These are phyloP conservation scores for Trichopus zeylanicus DNA, from an alignment of 116 monocot species.

Conservation along the genomic window DNA sequence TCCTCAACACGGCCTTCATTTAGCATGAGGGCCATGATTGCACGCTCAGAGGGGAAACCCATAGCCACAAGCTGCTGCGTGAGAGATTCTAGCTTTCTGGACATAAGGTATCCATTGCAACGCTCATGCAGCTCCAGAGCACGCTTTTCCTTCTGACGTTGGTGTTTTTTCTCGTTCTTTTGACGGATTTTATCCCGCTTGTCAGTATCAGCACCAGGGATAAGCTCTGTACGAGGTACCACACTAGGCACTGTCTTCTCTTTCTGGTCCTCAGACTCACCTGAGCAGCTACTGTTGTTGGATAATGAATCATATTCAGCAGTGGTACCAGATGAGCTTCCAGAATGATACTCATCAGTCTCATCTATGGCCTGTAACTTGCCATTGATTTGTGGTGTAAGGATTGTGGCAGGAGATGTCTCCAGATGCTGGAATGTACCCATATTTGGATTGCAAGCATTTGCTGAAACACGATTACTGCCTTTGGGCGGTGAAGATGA, in stretches of 20 bases:
- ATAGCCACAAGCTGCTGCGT: conserved; percentile 72
- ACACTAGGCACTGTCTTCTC: conserved; percentile 23
- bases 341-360: conserved; percentile 46
- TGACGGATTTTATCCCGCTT: conserved; percentile 90
- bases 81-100: conserved; percentile 67
- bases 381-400: conserved; percentile 25
- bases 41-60: conserved; percentile 73
- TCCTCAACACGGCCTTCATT: conserved; percentile 82
- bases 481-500: conserved; percentile 23
- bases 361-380: conserved; percentile 37
- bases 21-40: conserved; percentile 70
- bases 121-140: conserved; percentile 78
- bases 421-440: conserved; percentile 63
- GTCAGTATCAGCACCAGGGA: conserved; percentile 58
- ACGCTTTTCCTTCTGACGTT: conserved; percentile 73
- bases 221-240: conserved; percentile 20
- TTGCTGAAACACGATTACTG: conserved; percentile 16
- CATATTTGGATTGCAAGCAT: conserved; percentile 43
- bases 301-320: conserved; percentile 55
- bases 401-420: conserved; percentile 6
- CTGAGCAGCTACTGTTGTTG: conserved; percentile 56
- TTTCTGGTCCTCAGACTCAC: conserved; percentile 61
- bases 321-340: conserved; percentile 34
- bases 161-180: conserved; percentile 95
- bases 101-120: conserved; percentile 63